Evolutionary conservation across 345 rosid species (phyloP), one percentile per base, ranked within the genome.

Genomic region (Luvunga scandens): DNA sequence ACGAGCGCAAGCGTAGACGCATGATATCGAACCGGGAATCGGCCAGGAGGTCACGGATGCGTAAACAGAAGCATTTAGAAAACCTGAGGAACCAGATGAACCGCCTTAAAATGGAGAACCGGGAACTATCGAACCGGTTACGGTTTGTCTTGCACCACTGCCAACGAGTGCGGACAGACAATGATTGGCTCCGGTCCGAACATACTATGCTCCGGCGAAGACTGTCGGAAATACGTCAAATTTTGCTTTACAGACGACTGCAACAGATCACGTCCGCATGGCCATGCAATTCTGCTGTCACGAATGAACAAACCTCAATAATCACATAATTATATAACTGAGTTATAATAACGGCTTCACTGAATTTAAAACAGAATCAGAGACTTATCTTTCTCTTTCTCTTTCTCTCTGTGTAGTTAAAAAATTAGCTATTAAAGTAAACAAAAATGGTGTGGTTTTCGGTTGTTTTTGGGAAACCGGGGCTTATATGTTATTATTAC

Each of bases 11-110:
- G 81, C 77, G 83, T 69, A 89, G 88, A 82, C 87, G 98, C 42
- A 93, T 90, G 98, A 77, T 89, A 73, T 95, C 98, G 67, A 95
- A 93, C 91, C 90, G 98, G 76, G 95, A 95, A 75, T 93, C 98
- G 9, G 98, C 98, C 12, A 84, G 91, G 87, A 84, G 97, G 79
- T 93, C 98, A 0, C 84, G 98, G 79, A 86, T 90, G 91, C 89
- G 97, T 75, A 92, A 92, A 69, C 95, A 92, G 80, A 90, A 78
- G 86, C 94, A 91, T 80, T 75, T 88, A 77, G 94, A 93, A 76
- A 90, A 89, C 84, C 75, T 95, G 80, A 85, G 91, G 84, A 88
- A 86, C 79, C 91, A 90, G 84, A 84, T 77, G 87, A 91, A 83
- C 89, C 91, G 86, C 80, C 87, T 95, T 25, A 83, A 83, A 80